A percentile compares a stretch with the other conserved stretches of the same genome.
Conservation (phyloP, 1,284 basidiomycete genomes). For the Malassezia dermatis region DNA sequence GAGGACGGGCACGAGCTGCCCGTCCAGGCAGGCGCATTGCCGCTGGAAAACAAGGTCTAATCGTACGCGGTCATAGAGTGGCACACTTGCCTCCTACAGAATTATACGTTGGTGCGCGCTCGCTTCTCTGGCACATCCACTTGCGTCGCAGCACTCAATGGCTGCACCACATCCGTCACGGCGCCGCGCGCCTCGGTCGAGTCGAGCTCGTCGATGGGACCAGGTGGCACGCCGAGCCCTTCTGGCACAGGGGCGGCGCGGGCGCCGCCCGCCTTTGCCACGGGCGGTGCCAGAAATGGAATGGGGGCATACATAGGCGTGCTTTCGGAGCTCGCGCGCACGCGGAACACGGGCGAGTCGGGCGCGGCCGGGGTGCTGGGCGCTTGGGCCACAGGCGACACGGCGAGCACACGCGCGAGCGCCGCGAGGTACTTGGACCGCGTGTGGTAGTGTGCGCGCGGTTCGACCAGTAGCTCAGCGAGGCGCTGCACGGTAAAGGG, state of each 20-base stretch:
- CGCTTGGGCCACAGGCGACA: slow-evolving; percentile 7
- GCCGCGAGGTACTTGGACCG: slow-evolving; percentile 20
- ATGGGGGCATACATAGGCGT: slow-evolving; percentile 8
- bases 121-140: not conserved
- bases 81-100: not conserved
- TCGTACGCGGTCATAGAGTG: not conserved
- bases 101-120: not conserved
- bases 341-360: not conserved
- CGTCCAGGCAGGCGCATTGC: too few relatives aligned
- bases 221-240: slow-evolving; percentile 10
- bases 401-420: slow-evolving; percentile 15
- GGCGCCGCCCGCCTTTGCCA: not conserved
- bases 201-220: slow-evolving; percentile 20
- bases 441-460: slow-evolving; percentile 11
- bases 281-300: slow-evolving; percentile 2
- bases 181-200: slow-evolving; percentile 7
- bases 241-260: not conserved
- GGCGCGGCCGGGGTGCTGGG: not conserved
- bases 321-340: not conserved
- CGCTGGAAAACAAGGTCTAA: too few relatives aligned
- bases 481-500: slow-evolving; percentile 23
- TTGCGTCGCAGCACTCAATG: slow-evolving; percentile 9
- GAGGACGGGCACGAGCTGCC: not conserved
- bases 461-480: slow-evolving; percentile 19
- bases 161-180: slow-evolving; percentile 2